phyloP scores from a whole-genome alignment of 1,284 basidiomycete species.

The Pseudozyma hubeiensis region DNA sequence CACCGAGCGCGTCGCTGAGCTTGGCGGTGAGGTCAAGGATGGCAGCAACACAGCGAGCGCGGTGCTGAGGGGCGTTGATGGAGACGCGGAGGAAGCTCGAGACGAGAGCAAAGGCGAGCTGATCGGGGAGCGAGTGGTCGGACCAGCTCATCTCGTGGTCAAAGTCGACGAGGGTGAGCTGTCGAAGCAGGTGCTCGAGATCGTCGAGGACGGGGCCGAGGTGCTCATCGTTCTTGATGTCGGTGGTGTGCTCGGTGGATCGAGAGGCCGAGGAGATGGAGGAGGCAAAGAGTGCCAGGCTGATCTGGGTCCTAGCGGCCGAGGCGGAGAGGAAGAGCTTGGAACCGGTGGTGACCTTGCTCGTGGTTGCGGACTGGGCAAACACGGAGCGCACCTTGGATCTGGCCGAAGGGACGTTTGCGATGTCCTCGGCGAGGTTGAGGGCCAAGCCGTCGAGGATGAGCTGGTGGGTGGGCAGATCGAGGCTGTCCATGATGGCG shows the following conservation, averaged over 20 bases:
- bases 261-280: conserved; percentile 59
- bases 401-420: conserved; percentile 53
- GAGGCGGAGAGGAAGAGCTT: conserved; percentile 43
- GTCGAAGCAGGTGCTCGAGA: conserved; percentile 43
- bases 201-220: conserved; percentile 59
- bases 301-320: conserved; percentile 62
- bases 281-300: conserved; percentile 63
- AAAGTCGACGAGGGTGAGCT: conserved; percentile 53
- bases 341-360: conserved; percentile 38
- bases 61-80: conserved; percentile 74
- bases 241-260: conserved; percentile 53
- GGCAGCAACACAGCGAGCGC: conserved; percentile 73
- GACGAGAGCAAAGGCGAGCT: conserved; percentile 61
- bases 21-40: conserved; percentile 39
- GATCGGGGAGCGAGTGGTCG: conserved; percentile 63
- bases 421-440: conserved; percentile 71
- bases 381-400: conserved; percentile 35
- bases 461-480: conserved; percentile 79
- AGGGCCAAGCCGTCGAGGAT: conserved; percentile 83
- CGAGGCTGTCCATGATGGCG: conserved; percentile 68
- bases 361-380: conserved; percentile 45
- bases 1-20: conserved; percentile 32
- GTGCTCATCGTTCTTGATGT: conserved; percentile 51
- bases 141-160: conserved; percentile 53
- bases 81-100: conserved; percentile 74